Base-by-base conservation (phyloP, 768 basidiomycete species). In the Collybia mongolica region DNA sequence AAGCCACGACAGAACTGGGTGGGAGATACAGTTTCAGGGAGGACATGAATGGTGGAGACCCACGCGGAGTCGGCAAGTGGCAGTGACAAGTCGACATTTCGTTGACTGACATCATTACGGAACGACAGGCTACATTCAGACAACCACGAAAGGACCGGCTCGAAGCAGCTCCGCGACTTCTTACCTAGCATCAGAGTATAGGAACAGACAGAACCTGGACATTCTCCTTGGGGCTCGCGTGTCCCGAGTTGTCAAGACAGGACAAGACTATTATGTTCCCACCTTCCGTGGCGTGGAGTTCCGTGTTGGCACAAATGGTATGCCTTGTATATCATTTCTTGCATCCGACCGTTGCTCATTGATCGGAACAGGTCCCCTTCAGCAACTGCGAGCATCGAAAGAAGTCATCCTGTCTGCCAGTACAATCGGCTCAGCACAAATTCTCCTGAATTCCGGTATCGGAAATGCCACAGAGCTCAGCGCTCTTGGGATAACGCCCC, bases 321-420 rank as follows among this genome's bases (percentile, higher is more conserved):
- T 51, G 23, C 32, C 39, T n/a, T 17, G 23, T 28, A 28, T 37
- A 4, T 38, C 39, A 19, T 29, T 2, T 29, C 23, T 20, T 5
- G 18, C 9, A 14, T 24, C 9, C 5, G 7, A 12, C 11, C 32
- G 6, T 26, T 18, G n/a, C 20, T 17, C 18, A 12, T 19, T 28
- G n/a, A 20, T 28, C 17, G 18, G 11, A 22, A 35, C 17, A 56
- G 55, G 52, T 41, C 44, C 44, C 49, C 17, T 55, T 2, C 39
- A 44, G 28, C 54, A 22, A 9, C 49, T 66, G 12, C 51, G 46
- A n/a, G 67, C 67, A 5, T 51, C 49, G 6, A 66, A 63, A 32
- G 67, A 69, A 51, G 60, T 69, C 28, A 59, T 69, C 39, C 55
- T 69, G 5, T 67, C 67, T 14, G 65, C 64, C 15, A 67, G 68